Base-by-base conservation (phyloP, 345 rosid species). In the Iberis pinnata region DNA sequence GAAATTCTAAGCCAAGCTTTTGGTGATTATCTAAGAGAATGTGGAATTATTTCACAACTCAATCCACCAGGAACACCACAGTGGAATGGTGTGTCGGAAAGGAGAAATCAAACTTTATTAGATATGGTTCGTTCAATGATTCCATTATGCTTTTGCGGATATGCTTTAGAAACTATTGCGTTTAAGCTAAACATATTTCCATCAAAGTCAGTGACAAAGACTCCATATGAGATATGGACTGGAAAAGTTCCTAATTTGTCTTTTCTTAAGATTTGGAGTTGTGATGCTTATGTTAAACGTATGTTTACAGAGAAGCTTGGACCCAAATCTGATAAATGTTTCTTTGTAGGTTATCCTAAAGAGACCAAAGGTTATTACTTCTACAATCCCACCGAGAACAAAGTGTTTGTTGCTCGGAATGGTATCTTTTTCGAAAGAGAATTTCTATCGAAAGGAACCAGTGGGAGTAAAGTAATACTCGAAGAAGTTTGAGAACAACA, bases 181-280 rank as follows among this genome's bases (percentile, higher is more conserved):
- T 36, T 25, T 29, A 26, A 42, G 20, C 25, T 40, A 19, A 27
- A 62, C 10, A 17, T 4, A 18, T 36, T n/a, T 6, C 26, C 49
- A 37, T 12, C 27, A 11, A 62, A 62, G 3, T 27, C 12, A n/a
- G 12, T 32, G 0, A 14, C 33, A 33, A 46, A 26, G 51, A 46
- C 43, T 26, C 41, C 42, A 50, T 61, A 40, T 50, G 43, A 49
- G 40, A 27, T 50, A 18, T 58, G 54, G 63, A 18, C 9, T 19
- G 8, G 42, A 37, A 37, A 37, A 1, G 49, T 44, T 20, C 36
- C 9, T 1, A 47, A 47, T 9, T 4, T 26, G 8, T 26, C 19
- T 14, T 47, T 26, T 47, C 35, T 13, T 6, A 7, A 29, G 8
- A 29, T 29, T 29, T 29, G 8, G 33, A 9, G 33, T 29, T 29